Percentiles rank a stretch among this genome's conserved stretches.
phyloP scores from a whole-genome alignment of 768 basidiomycete genomes.

The Mycena capillaripes region DNA sequence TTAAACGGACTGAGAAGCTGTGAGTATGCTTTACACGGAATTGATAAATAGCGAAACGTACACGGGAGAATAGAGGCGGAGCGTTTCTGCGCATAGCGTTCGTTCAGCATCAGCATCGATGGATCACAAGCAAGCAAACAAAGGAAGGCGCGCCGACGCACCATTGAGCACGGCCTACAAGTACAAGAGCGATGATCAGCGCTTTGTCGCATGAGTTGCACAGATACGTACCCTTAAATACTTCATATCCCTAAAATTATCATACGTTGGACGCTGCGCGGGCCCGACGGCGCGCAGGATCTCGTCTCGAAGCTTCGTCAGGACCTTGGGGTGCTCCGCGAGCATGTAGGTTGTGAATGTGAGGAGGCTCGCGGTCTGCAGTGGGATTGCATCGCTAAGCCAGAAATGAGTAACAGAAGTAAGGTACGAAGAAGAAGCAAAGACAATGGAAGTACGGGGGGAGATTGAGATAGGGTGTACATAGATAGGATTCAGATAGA shows the following conservation, averaged over 20 bases:
- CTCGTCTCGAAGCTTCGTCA: constrained; percentile 63
- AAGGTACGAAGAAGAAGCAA: too few species aligned
- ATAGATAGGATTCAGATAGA: too few species aligned
- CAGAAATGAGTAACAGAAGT: too few species aligned
- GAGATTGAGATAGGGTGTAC: too few species aligned
- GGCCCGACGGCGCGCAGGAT: constrained; percentile 62
- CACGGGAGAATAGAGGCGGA: constrained; percentile 68
- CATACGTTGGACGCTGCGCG: constrained; percentile 61
- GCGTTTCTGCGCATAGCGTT: constrained; percentile 53
- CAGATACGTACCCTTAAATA: constrained; percentile 60
- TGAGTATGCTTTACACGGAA: too few species aligned
- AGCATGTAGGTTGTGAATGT: constrained; percentile 71
- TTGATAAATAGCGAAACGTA: constrained; percentile 37
- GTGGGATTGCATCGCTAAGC: too few species aligned
- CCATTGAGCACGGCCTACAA: constrained; percentile 17
- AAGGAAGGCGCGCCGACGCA: background rate
- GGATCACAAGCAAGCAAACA: too few species aligned
- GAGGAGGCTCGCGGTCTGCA: constrained; percentile 64
- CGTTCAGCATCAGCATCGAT: background rate
- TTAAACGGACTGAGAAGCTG: constrained; percentile 51
- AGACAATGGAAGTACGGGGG: too few species aligned
- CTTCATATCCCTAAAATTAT: constrained; percentile 70
- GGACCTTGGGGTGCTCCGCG: constrained; percentile 63
- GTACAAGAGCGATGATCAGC: background rate
- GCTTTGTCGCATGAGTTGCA: background rate